These are phyloP conservation scores for Hypoxylon perforatum DNA, from an alignment of 495 filamentous ascomycete species.

Conservation along the genomic window DNA sequence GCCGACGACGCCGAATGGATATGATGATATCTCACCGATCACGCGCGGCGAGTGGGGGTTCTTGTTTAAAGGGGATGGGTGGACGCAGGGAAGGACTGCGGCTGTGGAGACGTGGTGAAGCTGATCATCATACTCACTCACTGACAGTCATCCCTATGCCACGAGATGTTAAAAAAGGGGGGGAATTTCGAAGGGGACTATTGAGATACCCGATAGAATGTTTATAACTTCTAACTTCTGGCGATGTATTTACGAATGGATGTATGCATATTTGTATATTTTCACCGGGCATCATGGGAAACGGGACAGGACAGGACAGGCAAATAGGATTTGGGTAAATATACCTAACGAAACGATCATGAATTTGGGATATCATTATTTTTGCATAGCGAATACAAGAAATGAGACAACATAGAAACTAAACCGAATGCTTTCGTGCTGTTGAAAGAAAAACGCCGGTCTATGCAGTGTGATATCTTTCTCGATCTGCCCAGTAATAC, in stretches of 20 bases:
- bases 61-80: constrained; percentile 58
- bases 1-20: constrained; percentile 63
- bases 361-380: constrained; percentile 1
- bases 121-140: no score
- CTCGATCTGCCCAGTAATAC: neutral
- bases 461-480: neutral
- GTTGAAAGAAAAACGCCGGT: no score
- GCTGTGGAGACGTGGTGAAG: constrained; percentile 53
- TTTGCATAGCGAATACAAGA: neutral
- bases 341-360: neutral
- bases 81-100: constrained; percentile 49
- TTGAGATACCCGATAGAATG: constrained; percentile 15
- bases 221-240: neutral
- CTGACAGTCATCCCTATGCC: no score
- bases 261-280: constrained; percentile 6
- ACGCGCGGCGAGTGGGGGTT: constrained; percentile 67
- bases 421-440: no score
- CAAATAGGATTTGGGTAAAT: no score
- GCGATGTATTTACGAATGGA: neutral
- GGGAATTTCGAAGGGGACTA: constrained; percentile 4
- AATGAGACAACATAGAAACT: no score
- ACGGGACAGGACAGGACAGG: neutral
- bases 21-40: constrained; percentile 65
- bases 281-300: neutral
- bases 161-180: no score